Evolutionary conservation across 2,329 filamentous ascomycete genomes (phyloP).

Genomic region (Fusarium torulosum): DNA sequence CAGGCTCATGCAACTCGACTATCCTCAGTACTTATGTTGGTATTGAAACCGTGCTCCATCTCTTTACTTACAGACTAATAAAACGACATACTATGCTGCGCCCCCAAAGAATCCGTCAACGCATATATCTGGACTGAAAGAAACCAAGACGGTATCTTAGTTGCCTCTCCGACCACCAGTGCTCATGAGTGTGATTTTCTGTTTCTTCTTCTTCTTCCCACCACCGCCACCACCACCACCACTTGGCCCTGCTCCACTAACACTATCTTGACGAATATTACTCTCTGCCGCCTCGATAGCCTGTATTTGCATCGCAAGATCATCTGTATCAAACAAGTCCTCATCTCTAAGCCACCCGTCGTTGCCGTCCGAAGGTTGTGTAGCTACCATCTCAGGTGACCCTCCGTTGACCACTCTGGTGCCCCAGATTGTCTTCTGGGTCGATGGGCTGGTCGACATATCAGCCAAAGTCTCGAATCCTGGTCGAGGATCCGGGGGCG

Average conservation of each 20-base stretch:
- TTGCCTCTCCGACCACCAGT: slow-evolving; percentile 68
- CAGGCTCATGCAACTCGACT: not conserved
- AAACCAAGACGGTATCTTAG: slow-evolving; percentile 37
- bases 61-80: slow-evolving; percentile 10
- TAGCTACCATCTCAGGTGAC: slow-evolving; percentile 66
- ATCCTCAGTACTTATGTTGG: slow-evolving; percentile 8
- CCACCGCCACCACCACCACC: slow-evolving; percentile 50
- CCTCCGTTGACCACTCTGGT: slow-evolving; percentile 74
- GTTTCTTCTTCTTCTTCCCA: slow-evolving; percentile 76
- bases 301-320: slow-evolving; percentile 71
- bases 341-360: slow-evolving; percentile 92
- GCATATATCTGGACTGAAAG: slow-evolving; percentile 6
- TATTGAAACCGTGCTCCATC: slow-evolving; percentile 4
- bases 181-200: slow-evolving; percentile 80
- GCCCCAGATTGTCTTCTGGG: slow-evolving; percentile 90
- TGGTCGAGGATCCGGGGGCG: slow-evolving; percentile 68
- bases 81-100: slow-evolving; percentile 8
- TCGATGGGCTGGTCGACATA: slow-evolving; percentile 84
- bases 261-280: slow-evolving; percentile 35
- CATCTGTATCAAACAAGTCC: slow-evolving; percentile 73
- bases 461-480: slow-evolving; percentile 78
- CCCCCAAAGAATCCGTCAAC: not conserved
- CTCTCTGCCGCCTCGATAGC: slow-evolving; percentile 60
- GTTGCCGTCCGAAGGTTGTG: slow-evolving; percentile 56
- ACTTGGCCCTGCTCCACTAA: slow-evolving; percentile 30